Conservation (phyloP, 2,329 filamentous ascomycete genomes). For the Fusarium drepaniforme region DNA sequence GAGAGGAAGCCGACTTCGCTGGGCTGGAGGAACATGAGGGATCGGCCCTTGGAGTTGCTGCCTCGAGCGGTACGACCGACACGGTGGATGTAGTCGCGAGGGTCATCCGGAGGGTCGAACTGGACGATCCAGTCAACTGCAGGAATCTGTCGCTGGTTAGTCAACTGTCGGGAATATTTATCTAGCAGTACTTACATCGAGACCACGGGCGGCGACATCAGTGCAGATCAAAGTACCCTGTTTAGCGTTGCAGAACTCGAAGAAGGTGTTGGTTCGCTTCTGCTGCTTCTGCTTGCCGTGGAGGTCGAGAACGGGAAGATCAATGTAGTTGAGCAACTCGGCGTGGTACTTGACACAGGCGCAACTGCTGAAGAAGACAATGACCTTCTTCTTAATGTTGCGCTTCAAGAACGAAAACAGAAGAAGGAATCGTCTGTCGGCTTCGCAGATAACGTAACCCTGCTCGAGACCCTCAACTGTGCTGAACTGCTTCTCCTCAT, state of each 20-base stretch:
- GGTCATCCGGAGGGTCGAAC: slow-evolving; percentile 94
- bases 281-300: slow-evolving; percentile 99
- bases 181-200: slow-evolving; percentile 73
- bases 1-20: slow-evolving; percentile 92
- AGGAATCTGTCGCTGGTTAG: slow-evolving; percentile 72
- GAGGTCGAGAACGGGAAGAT: slow-evolving; percentile 86
- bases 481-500: slow-evolving; percentile 87
- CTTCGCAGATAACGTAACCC: slow-evolving; percentile 93
- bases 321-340: slow-evolving; percentile 97
- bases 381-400: slow-evolving; percentile 93
- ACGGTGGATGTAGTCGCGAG: slow-evolving; percentile 92
- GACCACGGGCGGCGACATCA: slow-evolving; percentile 92
- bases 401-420: slow-evolving; percentile 95
- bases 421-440: slow-evolving; percentile 92
- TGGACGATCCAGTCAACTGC: slow-evolving; percentile 97
- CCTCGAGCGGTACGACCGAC: slow-evolving; percentile 95
- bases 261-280: slow-evolving; percentile 98
- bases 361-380: slow-evolving; percentile 95
- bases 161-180: background rate
- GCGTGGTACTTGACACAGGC: slow-evolving; percentile 96
- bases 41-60: slow-evolving; percentile 84
- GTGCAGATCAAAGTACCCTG: slow-evolving; percentile 94
- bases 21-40: slow-evolving; percentile 93
- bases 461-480: slow-evolving; percentile 96
- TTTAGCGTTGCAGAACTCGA: slow-evolving; percentile 85